These are phyloP conservation scores for Trichophyton simii DNA, from an alignment of 2,329 filamentous ascomycete species.

Conservation along the genomic window DNA sequence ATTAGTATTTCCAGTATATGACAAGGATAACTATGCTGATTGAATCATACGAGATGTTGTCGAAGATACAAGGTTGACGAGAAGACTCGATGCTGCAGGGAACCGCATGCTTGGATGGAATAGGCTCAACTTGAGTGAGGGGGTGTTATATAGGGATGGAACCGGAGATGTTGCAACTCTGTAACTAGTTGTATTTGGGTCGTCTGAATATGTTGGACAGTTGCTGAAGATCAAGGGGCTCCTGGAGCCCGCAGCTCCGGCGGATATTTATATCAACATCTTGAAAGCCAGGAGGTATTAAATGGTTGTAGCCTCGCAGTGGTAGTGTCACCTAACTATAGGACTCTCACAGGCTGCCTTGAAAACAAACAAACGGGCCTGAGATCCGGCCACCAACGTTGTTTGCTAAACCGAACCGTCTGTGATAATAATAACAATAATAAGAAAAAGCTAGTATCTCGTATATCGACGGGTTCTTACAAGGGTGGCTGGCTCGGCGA, in stretches of 20 bases:
- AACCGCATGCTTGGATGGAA: not conserved
- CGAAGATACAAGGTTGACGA: not conserved
- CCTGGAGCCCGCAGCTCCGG: no score
- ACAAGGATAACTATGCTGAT: not conserved
- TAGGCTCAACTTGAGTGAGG: not conserved
- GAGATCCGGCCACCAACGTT: not conserved
- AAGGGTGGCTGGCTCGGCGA: no score
- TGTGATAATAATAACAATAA: no score
- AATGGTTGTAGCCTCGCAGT: not conserved
- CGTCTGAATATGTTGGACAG: no score
- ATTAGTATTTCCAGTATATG: not conserved
- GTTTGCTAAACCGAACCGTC: not conserved
- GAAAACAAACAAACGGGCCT: not conserved
- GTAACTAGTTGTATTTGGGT: no score
- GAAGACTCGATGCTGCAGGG: not conserved
- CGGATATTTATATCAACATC: no score
- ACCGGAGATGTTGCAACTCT: no score
- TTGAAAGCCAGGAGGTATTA: no score
- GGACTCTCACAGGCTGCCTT: not conserved
- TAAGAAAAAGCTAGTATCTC: no score
- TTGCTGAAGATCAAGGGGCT: no score
- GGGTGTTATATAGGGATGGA: not conserved
- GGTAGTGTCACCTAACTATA: not conserved
- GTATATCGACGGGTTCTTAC: no score
- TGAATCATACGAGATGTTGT: not conserved